phyloP scores from a whole-genome alignment of 768 basidiomycete species.

The Phanerochaete carnosa region DNA sequence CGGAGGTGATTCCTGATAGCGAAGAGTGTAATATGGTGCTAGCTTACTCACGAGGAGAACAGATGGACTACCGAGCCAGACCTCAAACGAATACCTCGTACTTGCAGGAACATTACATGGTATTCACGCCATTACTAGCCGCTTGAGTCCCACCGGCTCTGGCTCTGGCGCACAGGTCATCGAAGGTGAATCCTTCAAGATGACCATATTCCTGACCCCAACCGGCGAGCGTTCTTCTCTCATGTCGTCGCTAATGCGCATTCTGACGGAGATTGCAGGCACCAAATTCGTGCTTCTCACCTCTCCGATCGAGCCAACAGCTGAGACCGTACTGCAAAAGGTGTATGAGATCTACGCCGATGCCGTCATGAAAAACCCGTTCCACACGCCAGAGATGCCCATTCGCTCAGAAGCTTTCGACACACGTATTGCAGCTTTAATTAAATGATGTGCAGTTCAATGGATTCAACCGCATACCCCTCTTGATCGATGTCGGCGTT shows the following conservation, averaged over 20 bases:
- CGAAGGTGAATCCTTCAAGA: constrained; percentile 93
- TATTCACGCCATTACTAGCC: constrained; percentile 96
- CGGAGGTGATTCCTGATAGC: constrained; percentile 52
- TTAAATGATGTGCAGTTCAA: constrained; percentile 8
- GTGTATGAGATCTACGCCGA: constrained; percentile 95
- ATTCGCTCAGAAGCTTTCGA: constrained; percentile 92
- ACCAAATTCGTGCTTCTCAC: constrained; percentile 95
- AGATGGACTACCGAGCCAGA: constrained; percentile 91
- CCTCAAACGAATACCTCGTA: constrained; percentile 93
- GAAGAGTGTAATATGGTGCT: neutral
- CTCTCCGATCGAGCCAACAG: constrained; percentile 68
- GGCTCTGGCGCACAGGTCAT: constrained; percentile 94
- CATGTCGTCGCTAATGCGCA: neutral
- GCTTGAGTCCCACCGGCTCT: constrained; percentile 76
- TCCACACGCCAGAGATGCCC: constrained; percentile 99
- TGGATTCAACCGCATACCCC: neutral
- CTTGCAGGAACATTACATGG: constrained; percentile 96
- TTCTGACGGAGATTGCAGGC: constrained; percentile 42
- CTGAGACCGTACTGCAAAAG: constrained; percentile 71
- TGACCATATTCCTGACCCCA: constrained; percentile 83
- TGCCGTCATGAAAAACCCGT: constrained; percentile 98
- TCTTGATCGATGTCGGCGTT: neutral
- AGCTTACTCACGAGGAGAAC: neutral
- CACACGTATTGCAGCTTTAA: constrained; percentile 53
- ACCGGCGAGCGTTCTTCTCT: constrained; percentile 57